Evolutionary conservation across 2,329 filamentous ascomycete genomes (phyloP).

Genomic region (Trichoderma sp.): DNA sequence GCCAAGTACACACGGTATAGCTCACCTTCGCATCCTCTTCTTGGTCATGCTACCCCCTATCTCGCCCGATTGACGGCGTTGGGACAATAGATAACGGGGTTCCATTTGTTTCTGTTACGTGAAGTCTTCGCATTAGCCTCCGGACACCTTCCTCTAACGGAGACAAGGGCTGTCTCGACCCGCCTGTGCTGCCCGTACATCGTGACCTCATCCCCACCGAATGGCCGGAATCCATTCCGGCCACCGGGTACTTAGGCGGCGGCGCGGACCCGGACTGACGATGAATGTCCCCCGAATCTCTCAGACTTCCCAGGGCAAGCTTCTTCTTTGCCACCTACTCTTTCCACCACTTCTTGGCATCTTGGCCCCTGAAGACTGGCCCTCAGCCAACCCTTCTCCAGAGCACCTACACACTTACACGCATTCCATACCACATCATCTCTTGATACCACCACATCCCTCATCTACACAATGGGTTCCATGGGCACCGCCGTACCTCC

Average conservation of each 20-base stretch:
- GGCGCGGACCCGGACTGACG: slow-evolving; percentile 32
- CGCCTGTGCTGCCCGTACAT: slow-evolving; percentile 29
- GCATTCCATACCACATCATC: neutral
- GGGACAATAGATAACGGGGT: slow-evolving; percentile 7
- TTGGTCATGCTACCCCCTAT: slow-evolving; percentile 15
- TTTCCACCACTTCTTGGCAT: slow-evolving; percentile 15
- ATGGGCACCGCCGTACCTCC: slow-evolving; percentile 36
- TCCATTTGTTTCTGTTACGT: slow-evolving; percentile 33
- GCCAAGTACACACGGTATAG: neutral
- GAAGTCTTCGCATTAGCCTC: slow-evolving; percentile 26
- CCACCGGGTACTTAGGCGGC: slow-evolving; percentile 51
- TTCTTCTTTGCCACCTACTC: slow-evolving; percentile 10
- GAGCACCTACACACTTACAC: slow-evolving; percentile 24
- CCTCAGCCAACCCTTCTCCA: neutral
- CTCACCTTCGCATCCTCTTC: neutral
- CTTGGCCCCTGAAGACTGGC: neutral
- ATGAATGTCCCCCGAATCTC: slow-evolving; percentile 14
- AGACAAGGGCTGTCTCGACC: slow-evolving; percentile 26
- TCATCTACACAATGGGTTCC: slow-evolving; percentile 43
- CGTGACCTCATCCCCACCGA: slow-evolving; percentile 34
- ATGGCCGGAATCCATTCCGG: slow-evolving; percentile 53
- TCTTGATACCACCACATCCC: neutral
- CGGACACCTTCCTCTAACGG: slow-evolving; percentile 27
- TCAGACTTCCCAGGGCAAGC: neutral
- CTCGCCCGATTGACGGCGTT: neutral